These are phyloP conservation scores for Acanthamoeba lugdunensis DNA, from an alignment of 208 protist genomes.

Conservation along the genomic window DNA sequence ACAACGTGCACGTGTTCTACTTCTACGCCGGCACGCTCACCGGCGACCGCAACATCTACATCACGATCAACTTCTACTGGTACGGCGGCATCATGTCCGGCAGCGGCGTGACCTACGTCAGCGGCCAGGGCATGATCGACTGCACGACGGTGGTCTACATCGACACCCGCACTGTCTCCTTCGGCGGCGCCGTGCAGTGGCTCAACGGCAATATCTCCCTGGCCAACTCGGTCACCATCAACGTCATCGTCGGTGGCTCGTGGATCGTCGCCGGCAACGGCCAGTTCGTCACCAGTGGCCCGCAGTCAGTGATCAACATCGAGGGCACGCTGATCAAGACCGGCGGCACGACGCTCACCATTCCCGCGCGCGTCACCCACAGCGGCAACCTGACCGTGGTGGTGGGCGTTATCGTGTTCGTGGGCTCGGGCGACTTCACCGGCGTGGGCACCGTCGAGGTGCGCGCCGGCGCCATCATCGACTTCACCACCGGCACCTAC, in stretches of 20 bases:
- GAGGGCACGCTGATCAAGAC: constrained; percentile 64
- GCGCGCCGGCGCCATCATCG: not conserved
- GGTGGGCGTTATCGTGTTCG: constrained; percentile 16
- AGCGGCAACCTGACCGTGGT: constrained; percentile 72
- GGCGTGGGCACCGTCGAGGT: constrained; percentile 41
- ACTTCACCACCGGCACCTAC: constrained; percentile 63
- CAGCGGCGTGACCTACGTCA: constrained; percentile 16
- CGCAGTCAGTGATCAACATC: constrained; percentile 48
- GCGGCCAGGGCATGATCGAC: constrained; percentile 31
- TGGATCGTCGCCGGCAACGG: constrained; percentile 17
- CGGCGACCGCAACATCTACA: constrained; percentile 55
- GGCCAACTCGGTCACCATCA: constrained; percentile 22
- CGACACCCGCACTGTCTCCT: constrained; percentile 31
- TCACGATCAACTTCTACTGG: constrained; percentile 68
- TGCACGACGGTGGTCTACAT: constrained; percentile 38
- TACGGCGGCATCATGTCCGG: constrained; percentile 59
- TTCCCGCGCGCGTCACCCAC: not conserved
- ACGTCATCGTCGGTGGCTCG: not conserved
- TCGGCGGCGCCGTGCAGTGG: constrained; percentile 50
- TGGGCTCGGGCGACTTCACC: constrained; percentile 51
- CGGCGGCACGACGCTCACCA: constrained; percentile 27
- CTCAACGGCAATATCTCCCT: constrained; percentile 68
- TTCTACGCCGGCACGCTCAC: constrained; percentile 49
- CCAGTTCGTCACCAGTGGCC: constrained; percentile 42
- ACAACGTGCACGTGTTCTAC: constrained; percentile 46